A percentile compares a stretch with the other conserved stretches of the same genome.
Conservation (phyloP, 1,284 basidiomycete species). For the Sparassis latifolia region DNA sequence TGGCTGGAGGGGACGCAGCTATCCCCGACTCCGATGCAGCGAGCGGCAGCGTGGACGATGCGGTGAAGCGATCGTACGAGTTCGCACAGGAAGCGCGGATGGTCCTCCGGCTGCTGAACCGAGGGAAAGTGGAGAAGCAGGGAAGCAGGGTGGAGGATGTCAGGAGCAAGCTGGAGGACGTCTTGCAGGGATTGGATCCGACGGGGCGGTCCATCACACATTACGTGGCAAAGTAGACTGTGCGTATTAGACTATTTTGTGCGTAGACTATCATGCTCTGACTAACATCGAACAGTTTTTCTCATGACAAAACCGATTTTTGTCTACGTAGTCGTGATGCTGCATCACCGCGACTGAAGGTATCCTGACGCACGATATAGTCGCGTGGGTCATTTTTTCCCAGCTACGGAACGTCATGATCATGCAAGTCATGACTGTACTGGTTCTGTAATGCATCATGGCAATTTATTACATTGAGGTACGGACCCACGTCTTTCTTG, state of each 20-base stretch:
- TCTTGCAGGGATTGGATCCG: constrained; percentile 34
- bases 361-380: too few relatives aligned
- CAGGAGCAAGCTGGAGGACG: constrained; percentile 44
- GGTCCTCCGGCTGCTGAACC: constrained; percentile 47
- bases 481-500: too few relatives aligned
- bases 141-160: constrained; percentile 47
- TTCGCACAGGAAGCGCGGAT: constrained; percentile 41
- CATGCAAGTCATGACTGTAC: too few relatives aligned
- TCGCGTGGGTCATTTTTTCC: too few relatives aligned
- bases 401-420: too few relatives aligned
- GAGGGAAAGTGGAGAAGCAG: constrained; percentile 43
- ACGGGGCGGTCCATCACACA: too few relatives aligned
- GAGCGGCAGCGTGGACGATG: constrained; percentile 20
- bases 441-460: too few relatives aligned
- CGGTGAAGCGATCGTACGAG: constrained; percentile 47
- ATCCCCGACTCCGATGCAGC: constrained; percentile 8
- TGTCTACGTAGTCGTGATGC: too few relatives aligned
- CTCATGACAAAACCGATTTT: too few relatives aligned
- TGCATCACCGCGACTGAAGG: too few relatives aligned
- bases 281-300: too few relatives aligned
- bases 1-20: neutral
- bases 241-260: neutral
- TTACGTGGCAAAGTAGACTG: neutral
- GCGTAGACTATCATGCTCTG: neutral
- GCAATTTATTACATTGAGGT: too few relatives aligned